Base-by-base conservation (phyloP, 2,329 filamentous ascomycete species). In the Penicillium sp. region DNA sequence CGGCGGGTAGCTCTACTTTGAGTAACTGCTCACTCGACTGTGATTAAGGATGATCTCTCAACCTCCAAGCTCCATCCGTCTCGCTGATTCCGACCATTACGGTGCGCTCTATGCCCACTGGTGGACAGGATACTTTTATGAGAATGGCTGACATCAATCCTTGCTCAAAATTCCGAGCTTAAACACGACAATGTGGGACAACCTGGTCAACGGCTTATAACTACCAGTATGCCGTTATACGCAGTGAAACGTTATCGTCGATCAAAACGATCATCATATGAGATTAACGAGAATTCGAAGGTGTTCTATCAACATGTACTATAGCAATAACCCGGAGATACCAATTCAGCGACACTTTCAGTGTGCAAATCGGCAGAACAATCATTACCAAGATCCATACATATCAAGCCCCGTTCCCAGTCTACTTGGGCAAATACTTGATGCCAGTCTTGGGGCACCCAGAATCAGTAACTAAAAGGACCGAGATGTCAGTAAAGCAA, bases 391-490 rank as follows among this genome's bases (percentile, higher is more conserved):
- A 15, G 17, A 26, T 7, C 8, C 26, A 26, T 26, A 17, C 8
- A 34, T 2, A 34, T 21, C n/a, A 37, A 42, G 6, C n/a, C 13
- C 26, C 4, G 24, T 47, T 31, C 22, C 10, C 35, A 41, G 22
- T 38, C 37, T 42, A 51, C 68, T 86, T 86, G 31, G 81, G 81
- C 8, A 79, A 66, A 64, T 87, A 87, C 60, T 78, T 79, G 63
- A 89, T 80, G 3, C 80, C 81, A 0, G 69, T 75, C 33, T 65
- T 62, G 0, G 84, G 81, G 65, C 87, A 90, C 38, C 72, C 78
- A 24, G 81, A 81, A 43, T 75, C 47, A 19, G 60, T 44, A 8
- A 67, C 65, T 67, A 38, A 13, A 37, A 31, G 4, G n/a, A n/a
- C 4, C n/a, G 33, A 26, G 1, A 9, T 7, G 40, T 40, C 6